Conservation (phyloP, 2,329 filamentous ascomycete species). For the Venturia carpophila region DNA sequence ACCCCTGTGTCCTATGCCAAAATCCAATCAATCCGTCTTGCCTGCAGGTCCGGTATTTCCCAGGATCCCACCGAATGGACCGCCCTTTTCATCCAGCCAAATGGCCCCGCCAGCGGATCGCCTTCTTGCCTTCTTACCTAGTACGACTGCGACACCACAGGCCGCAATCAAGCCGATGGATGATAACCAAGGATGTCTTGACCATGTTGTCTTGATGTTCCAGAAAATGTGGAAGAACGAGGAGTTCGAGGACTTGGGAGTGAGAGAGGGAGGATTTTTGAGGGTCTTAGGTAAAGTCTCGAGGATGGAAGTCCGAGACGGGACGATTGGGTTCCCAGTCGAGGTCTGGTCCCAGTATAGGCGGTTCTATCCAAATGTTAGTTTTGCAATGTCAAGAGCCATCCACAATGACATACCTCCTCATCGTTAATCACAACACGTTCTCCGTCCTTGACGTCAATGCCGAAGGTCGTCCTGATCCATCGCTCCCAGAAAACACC, state of each 20-base stretch:
- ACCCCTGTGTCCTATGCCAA: neutral
- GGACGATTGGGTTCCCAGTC: conserved; percentile 81
- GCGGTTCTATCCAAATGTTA: conserved; percentile 54
- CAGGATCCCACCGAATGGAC: conserved; percentile 3
- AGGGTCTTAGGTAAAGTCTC: conserved; percentile 73
- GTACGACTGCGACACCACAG: conserved; percentile 8
- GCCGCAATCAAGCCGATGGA: conserved; percentile 1
- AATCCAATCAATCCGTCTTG: conserved; percentile 3
- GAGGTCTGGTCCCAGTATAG: conserved; percentile 91
- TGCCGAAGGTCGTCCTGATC: conserved; percentile 90
- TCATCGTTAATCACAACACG: conserved; percentile 95
- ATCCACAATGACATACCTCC: conserved; percentile 58
- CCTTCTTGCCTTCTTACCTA: conserved; percentile 14
- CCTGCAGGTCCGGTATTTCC: neutral
- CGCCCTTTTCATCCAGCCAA: conserved; percentile 5
- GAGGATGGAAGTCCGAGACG: conserved; percentile 81
- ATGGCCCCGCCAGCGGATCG: conserved; percentile 5
- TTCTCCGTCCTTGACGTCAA: conserved; percentile 78
- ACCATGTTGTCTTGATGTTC: conserved; percentile 33
- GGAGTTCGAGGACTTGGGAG: conserved; percentile 69
- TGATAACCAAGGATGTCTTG: conserved; percentile 38
- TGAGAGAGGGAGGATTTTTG: conserved; percentile 60
- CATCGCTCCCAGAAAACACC: conserved; percentile 96
- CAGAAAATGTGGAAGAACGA: conserved; percentile 62
- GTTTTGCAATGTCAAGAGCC: neutral